Percentiles rank a stretch among this genome's conserved stretches.
Evolutionary conservation across 2,329 filamentous ascomycete species (phyloP).

Genomic region (Knoxdaviesia capensis): DNA sequence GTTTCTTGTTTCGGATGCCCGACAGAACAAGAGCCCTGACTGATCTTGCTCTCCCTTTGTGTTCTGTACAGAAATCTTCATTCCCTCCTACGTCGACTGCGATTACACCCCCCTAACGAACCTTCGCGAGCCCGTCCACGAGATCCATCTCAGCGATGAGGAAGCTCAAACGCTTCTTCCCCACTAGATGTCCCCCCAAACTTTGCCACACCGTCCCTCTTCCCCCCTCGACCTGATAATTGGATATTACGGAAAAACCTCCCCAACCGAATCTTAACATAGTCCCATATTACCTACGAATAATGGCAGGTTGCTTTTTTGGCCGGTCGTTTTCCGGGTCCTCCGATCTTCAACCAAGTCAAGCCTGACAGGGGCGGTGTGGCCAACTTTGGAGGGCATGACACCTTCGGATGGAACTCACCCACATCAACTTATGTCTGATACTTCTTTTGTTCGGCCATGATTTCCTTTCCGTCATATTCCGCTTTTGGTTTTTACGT

Average conservation of each 20-base stretch:
- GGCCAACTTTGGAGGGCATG: background rate
- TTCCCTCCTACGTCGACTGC: conserved; percentile 57
- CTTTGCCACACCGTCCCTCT: background rate
- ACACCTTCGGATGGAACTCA: background rate
- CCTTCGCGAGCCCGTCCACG: conserved; percentile 56
- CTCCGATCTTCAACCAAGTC: too few species aligned
- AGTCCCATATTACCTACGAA: background rate
- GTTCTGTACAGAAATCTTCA: conserved; percentile 46
- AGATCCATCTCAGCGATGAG: conserved; percentile 60
- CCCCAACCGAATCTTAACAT: background rate
- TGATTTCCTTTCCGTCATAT: background rate
- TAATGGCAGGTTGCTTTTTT: background rate
- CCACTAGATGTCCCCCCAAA: conserved; percentile 20
- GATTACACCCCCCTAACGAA: conserved; percentile 58
- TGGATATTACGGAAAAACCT: too few species aligned
- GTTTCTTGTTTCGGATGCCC: too few species aligned
- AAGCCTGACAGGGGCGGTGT: too few species aligned
- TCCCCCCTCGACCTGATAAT: too few species aligned
- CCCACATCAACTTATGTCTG: background rate
- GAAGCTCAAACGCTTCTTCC: conserved; percentile 51
- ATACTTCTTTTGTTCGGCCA: background rate
- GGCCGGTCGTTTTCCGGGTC: background rate
- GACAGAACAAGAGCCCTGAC: too few species aligned
- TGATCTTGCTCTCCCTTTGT: background rate
- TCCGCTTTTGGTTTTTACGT: background rate